A percentile compares a stretch with the other conserved stretches of the same genome.
Evolutionary conservation across 2,329 filamentous ascomycete species (phyloP).

Genomic region (Claviceps lovelessii): DNA sequence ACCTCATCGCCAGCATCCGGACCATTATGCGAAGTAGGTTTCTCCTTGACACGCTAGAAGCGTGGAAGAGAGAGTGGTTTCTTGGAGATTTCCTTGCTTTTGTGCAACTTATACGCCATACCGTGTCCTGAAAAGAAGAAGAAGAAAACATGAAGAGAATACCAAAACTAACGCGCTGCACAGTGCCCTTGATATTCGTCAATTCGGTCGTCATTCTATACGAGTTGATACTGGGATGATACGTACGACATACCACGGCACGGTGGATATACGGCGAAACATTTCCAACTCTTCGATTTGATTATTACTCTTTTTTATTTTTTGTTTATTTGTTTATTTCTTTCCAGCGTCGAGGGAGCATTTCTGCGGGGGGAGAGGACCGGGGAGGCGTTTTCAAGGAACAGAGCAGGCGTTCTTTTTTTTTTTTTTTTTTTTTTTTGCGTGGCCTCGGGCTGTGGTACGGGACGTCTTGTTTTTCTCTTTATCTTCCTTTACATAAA

Average conservation of each 20-base stretch:
- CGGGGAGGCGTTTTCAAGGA: too few species aligned
- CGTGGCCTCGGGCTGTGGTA: too few species aligned
- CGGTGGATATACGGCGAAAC: background rate
- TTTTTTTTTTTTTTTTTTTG: too few species aligned
- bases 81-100: too few species aligned
- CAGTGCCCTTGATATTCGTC: conserved; percentile 78
- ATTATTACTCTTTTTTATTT: background rate
- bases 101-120: too few species aligned
- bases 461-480: too few species aligned
- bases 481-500: too few species aligned
- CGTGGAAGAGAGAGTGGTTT: too few species aligned
- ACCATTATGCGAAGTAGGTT: conserved; percentile 76
- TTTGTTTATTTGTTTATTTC: background rate
- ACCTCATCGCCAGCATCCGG: conserved; percentile 78
- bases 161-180: conserved; percentile 1
- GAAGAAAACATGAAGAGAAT: background rate
- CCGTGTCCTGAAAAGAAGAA: background rate
- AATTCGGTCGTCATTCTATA: conserved; percentile 76
- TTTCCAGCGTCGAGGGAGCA: too few species aligned
- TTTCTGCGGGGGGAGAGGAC: too few species aligned
- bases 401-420: too few species aligned
- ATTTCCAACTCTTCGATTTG: background rate
- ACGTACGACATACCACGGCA: background rate
- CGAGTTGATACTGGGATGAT: conserved; percentile 60
- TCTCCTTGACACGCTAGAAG: background rate